Evolutionary conservation across 2,329 filamentous ascomycete species (phyloP), one percentile per base, ranked within the genome.

Genomic region (Nemania diffusa): DNA sequence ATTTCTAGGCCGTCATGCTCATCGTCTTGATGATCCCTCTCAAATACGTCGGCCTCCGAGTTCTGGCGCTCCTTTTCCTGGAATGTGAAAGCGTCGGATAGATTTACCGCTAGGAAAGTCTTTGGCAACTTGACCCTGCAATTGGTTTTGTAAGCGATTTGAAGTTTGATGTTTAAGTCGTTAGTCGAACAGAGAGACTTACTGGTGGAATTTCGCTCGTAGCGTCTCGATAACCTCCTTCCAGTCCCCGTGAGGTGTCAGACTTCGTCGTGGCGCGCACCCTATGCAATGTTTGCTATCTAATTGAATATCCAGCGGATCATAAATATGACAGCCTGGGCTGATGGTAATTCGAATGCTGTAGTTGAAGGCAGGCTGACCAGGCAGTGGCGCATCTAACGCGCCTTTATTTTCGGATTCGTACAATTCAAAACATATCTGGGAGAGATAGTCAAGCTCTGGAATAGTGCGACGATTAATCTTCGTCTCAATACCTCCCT

Each of bases 361-460:
- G 81, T 99, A 99, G 62, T 94, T 92, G 80, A 95, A 97, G 1
- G 89, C 90, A 58, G 91, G 90, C 40, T 89, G 88, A 68, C 90
- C 88, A 20, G 84, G 82, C 17, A 83, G 80, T 73, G 66, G 73
- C 32, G 77, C 73, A 76, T 85, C 77, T 66, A 77, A 73, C 9
- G 83, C 74, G 20, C 81, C 79, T 75, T 88, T 90, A 71, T 94
- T 95, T 79, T 96, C 93, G 17, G 93, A 95, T 79, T 99, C 96
- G 81, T 99, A 99, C 29, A 99, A 85, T 82, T 99, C 96, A 73
- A 99, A 99, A 79, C 93, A 97, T 77, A 99, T 98, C 78, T 98
- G 96, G 7, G 92, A 97, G 29, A 99, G 88, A 78, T 99, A 99
- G 79, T 99, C 96, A 37, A 99, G 89, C 81, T 99, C 96, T 0